A percentile compares a stretch with the other conserved stretches of the same genome.
Evolutionary conservation across 2,329 filamentous ascomycete species (phyloP).

Genomic region (Neonectria ditissima): DNA sequence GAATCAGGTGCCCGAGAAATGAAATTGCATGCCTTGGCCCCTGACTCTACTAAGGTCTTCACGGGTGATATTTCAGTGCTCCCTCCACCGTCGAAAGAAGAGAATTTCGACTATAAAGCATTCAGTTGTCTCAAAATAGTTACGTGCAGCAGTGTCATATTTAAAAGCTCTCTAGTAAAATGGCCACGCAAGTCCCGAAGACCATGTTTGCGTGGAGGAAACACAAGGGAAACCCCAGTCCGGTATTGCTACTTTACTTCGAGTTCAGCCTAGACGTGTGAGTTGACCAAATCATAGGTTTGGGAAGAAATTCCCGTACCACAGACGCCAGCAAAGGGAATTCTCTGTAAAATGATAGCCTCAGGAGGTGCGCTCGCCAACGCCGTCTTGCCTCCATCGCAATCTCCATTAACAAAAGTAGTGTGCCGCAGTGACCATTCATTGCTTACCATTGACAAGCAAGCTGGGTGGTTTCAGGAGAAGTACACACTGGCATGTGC

Average conservation of each 20-base stretch:
- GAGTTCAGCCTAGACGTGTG: accelerated
- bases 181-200: neutral
- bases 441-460: conserved; percentile 33
- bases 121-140: too few species aligned
- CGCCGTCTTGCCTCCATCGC: neutral
- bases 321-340: conserved; percentile 1
- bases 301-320: conserved; percentile 17
- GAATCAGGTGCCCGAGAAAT: too few species aligned
- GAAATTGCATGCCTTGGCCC: too few species aligned
- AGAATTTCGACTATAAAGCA: too few species aligned
- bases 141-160: too few species aligned
- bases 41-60: too few species aligned
- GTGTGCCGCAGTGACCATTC: conserved; percentile 22
- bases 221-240: conserved; percentile 43
- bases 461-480: conserved; percentile 37
- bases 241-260: neutral
- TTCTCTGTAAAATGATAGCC: conserved; percentile 17
- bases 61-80: too few species aligned
- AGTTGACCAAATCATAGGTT: neutral
- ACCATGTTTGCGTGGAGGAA: conserved; percentile 52
- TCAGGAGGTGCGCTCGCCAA: conserved; percentile 8
- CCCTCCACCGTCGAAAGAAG: too few species aligned
- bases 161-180: too few species aligned
- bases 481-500: conserved; percentile 26
- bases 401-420: neutral